Conservation (phyloP, 2,329 filamentous ascomycete species). For the Trichoderma simmonsii region DNA sequence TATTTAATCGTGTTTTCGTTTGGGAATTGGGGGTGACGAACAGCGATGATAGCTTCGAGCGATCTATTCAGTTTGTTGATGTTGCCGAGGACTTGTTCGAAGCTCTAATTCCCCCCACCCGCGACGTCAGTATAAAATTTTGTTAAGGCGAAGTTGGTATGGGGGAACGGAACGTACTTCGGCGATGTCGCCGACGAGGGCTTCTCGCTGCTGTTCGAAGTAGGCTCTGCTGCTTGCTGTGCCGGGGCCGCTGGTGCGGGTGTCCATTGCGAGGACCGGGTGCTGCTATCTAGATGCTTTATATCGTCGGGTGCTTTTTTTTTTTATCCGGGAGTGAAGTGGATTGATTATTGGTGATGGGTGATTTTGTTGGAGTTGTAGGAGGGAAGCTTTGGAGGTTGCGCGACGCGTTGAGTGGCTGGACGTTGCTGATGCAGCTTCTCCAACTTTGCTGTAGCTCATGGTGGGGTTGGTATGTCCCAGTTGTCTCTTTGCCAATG, state of each 20-base stretch:
- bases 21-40: constrained; percentile 40
- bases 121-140: neutral
- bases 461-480: neutral
- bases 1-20: neutral
- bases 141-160: too few relatives aligned
- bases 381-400: neutral
- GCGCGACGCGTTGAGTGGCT: neutral
- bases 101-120: constrained; percentile 45
- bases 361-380: neutral
- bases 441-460: neutral
- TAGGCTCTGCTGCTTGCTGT: constrained; percentile 50
- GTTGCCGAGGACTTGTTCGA: constrained; percentile 91
- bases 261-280: constrained; percentile 29
- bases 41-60: constrained; percentile 85
- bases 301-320: neutral
- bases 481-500: neutral
- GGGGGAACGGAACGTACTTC: constrained; percentile 45
- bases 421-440: neutral
- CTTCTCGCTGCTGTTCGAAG: constrained; percentile 73
- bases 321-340: neutral
- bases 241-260: constrained; percentile 42
- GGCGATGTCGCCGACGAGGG: constrained; percentile 69
- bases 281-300: neutral
- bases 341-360: neutral
- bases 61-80: constrained; percentile 94